phyloP scores from a whole-genome alignment of 2,329 filamentous ascomycete species.

The Dactylellina leptospora region DNA sequence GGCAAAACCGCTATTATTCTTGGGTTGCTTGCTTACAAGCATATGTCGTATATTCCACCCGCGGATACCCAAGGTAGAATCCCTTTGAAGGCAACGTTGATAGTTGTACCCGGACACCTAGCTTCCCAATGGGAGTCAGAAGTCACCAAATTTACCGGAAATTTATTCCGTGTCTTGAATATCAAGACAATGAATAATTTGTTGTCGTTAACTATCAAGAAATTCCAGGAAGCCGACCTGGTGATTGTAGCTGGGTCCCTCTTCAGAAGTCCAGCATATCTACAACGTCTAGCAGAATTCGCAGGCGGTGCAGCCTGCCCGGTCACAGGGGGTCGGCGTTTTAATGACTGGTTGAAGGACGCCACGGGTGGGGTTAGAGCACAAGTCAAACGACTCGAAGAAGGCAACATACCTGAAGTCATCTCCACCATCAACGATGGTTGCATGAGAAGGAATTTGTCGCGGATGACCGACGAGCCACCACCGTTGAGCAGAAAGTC shows the following conservation, averaged over 20 bases:
- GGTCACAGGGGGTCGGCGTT: slow-evolving; percentile 63
- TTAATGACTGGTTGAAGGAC: slow-evolving; percentile 66
- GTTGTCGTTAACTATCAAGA: slow-evolving; percentile 60
- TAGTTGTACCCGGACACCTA: slow-evolving; percentile 68
- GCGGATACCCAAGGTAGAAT: slow-evolving; percentile 53
- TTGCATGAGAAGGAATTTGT: slow-evolving; percentile 8
- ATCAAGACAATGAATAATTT: slow-evolving; percentile 62
- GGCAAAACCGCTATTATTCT: slow-evolving; percentile 72
- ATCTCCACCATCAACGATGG: slow-evolving; percentile 17
- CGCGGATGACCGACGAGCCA: not conserved
- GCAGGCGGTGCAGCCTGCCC: slow-evolving; percentile 62
- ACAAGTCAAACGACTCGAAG: slow-evolving; percentile 60
- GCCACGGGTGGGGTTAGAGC: slow-evolving; percentile 61
- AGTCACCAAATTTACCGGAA: slow-evolving; percentile 64
- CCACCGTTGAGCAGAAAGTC: slow-evolving; percentile 18
- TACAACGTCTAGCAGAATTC: slow-evolving; percentile 64
- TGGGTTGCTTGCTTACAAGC: slow-evolving; percentile 66
- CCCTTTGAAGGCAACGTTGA: slow-evolving; percentile 67
- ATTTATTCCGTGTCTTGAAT: slow-evolving; percentile 62
- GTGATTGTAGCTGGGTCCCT: slow-evolving; percentile 67
- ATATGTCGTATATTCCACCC: slow-evolving; percentile 56
- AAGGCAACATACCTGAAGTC: not conserved
- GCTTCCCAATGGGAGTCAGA: slow-evolving; percentile 69
- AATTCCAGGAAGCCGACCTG: slow-evolving; percentile 65
- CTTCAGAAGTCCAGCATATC: slow-evolving; percentile 64